Evolutionary conservation across 192 early-diverging fungal species (phyloP), one percentile per base, ranked within the genome.

Genomic region (Phlyctochytrium planicorne): DNA sequence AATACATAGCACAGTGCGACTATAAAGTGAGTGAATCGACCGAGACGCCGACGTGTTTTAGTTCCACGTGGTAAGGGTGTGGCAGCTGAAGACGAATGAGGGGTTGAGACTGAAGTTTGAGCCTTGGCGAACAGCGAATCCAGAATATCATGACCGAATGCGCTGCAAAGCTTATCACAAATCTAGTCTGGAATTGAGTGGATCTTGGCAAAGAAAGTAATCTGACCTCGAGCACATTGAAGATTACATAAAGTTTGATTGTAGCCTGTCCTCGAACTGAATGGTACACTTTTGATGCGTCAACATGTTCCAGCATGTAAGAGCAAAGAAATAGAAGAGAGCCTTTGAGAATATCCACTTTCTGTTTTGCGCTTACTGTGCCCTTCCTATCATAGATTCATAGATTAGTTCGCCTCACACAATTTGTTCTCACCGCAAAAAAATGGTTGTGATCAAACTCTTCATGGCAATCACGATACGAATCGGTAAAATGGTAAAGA

Each of bases 161-260:
- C 93, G 34, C 89, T 90, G 70, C 92, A 93, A 2, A 99, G 84
- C 53, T 93, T 89, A 77, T 99, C 97, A 66, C 91, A 92, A 59
- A 94, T 92, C 88, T 90, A 63, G 23, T 73, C 20, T 2, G 20
- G 53, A 29, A 23, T 69, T 29, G 20, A 25, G 47, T 81, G 30
- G 30, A 25, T 31, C 23, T 37, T 30, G 3, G n/a, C 14, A 4
- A 20, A 30, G 34, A 67, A 37, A 62, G 2, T 29, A 52, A 2
- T 6, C 68, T 32, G 34, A 95, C 90, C 75, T 99, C 97, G 52
- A 99, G 81, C 31, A 90, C 85, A 70, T 96, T 97, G 69, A 95
- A 98, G 34, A 99, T 97, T 53, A 98, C 93, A 60, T 98, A 98
- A 33, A 99, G 85, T 76, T 99, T 99, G 70, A 99, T 90, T 20